Base-by-base conservation (phyloP, 2,329 filamentous ascomycete species). In the Trichoderma gracile region DNA sequence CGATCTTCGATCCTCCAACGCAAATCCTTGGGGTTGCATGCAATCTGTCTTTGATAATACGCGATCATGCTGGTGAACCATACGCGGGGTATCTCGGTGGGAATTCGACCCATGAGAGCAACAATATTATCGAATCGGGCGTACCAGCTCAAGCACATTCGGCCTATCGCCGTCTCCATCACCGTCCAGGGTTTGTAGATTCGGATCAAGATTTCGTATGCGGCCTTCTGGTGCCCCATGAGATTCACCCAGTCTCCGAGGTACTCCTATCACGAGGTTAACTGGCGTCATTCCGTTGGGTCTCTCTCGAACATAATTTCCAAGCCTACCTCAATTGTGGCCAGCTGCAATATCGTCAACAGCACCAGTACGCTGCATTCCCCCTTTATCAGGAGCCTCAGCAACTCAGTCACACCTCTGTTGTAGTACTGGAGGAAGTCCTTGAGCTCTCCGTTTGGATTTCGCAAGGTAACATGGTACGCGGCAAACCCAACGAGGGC, bases 211-310 rank as follows among this genome's bases (percentile, higher is more conserved):
- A 98, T 89, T 68, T 92, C 87, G 72, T 90, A 86, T 0, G 95
- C 95, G 12, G 94, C 95, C 73, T 90, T 92, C 74, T 97, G 93
- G 74, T 98, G 95, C 23, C 93, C 91, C 77, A 95, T 89, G 17
- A 98, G 81, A 71, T 96, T 97, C 60, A 96, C 87, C 93, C 93
- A 98, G 74, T 99, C 95, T 14, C 95, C 95, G 52, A 98, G 83
- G 71, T 93, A 96, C 78, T 98, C 95, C 92, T 97, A 71, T 50
- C 59, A 10, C 10, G 40, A 33, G 49, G 23, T 54, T 49, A 63
- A 23, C n/a, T 53, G 19, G 38, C 27, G 23, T n/a, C 17, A 14
- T 30, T 33, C 49, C 43, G 19, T 27, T 9, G 30, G 42, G 27
- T 30, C 15, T 30, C 15, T 40, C 1, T 17, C 17, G 64, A 71